phyloP scores from a whole-genome alignment of 192 early-diverging fungal genomes.

The Backusella sp. region DNA sequence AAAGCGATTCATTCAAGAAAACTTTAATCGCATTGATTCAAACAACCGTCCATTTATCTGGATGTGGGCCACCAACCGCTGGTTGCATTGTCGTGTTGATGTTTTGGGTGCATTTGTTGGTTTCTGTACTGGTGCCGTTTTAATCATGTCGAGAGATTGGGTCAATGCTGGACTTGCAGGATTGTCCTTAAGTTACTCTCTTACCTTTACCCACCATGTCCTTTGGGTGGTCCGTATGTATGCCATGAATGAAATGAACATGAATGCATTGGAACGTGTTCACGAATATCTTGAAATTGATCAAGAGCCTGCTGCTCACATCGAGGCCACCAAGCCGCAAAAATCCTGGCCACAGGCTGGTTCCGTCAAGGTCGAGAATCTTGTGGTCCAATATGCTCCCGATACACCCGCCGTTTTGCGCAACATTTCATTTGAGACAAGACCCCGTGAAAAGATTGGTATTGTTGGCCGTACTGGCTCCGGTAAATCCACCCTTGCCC shows the following conservation, averaged over 20 bases:
- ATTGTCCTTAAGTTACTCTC: conserved; percentile 77
- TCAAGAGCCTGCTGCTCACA: conserved; percentile 61
- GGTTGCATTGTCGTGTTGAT: conserved; percentile 85
- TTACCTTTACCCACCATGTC: conserved; percentile 79
- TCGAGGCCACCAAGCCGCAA: conserved; percentile 6
- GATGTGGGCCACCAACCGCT: conserved; percentile 84
- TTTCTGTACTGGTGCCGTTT: conserved; percentile 64
- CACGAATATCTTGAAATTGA: conserved; percentile 81
- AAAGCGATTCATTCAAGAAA: conserved; percentile 60
- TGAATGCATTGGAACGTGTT: conserved; percentile 89
- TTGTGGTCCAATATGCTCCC: conserved; percentile 79
- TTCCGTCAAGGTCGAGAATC: conserved; percentile 60
- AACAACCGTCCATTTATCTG: conserved; percentile 86
- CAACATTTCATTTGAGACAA: conserved; percentile 67
- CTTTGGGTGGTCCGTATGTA: conserved; percentile 82
- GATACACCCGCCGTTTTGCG: conserved; percentile 75
- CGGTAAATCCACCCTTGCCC: conserved; percentile 74
- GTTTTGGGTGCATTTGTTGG: conserved; percentile 74
- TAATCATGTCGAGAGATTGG: conserved; percentile 45
- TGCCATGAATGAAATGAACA: conserved; percentile 79
- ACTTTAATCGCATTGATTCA: conserved; percentile 58
- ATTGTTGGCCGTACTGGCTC: conserved; percentile 89
- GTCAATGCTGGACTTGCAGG: conserved; percentile 90
- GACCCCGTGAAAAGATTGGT: conserved; percentile 79
- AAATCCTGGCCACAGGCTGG: conserved; percentile 70